Percentiles rank a stretch among this genome's conserved stretches.
Conservation (phyloP, 1,139 yeast genomes). For the Candida frijolesensis region DNA sequence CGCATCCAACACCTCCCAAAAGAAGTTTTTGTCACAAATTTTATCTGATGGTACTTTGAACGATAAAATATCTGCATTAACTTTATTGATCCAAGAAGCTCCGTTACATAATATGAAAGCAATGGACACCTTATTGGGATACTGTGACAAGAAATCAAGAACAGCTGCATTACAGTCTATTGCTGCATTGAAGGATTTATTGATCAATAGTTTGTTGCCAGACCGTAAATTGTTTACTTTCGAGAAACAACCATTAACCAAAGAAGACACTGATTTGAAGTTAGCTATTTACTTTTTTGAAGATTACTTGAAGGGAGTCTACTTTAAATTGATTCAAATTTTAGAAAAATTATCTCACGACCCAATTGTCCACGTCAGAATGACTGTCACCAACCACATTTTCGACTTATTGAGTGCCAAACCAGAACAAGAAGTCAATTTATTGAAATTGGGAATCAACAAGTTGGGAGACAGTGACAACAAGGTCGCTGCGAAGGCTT, state of each 20-base stretch:
- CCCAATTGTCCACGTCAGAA: conserved; percentile 87
- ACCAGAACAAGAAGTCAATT: conserved; percentile 96
- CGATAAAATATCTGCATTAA: conserved; percentile 94
- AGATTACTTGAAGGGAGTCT: conserved; percentile 78
- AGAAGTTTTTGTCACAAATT: conserved; percentile 86
- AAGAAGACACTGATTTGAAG: conserved; percentile 46
- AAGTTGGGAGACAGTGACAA: conserved; percentile 92
- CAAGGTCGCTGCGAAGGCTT: conserved; percentile 87
- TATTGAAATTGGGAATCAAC: conserved; percentile 85
- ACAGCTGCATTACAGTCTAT: conserved; percentile 92
- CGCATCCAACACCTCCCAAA: conserved; percentile 79
- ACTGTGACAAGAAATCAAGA: conserved; percentile 89
- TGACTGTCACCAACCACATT: conserved; percentile 73
- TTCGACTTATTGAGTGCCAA: conserved; percentile 80
- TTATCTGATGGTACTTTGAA: conserved; percentile 90
- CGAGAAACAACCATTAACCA: conserved; percentile 71
- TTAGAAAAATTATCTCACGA: conserved; percentile 83
- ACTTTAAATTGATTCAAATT: conserved; percentile 68
- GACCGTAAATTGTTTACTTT: conserved; percentile 81
- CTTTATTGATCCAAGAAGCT: conserved; percentile 90
- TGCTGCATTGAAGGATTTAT: conserved; percentile 86
- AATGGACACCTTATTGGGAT: conserved; percentile 71
- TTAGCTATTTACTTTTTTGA: conserved; percentile 84
- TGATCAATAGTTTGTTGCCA: conserved; percentile 78
- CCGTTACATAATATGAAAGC: conserved; percentile 90